Base-by-base conservation (phyloP, 148 eudicot species). In the Rhododendron kiyosumense region DNA sequence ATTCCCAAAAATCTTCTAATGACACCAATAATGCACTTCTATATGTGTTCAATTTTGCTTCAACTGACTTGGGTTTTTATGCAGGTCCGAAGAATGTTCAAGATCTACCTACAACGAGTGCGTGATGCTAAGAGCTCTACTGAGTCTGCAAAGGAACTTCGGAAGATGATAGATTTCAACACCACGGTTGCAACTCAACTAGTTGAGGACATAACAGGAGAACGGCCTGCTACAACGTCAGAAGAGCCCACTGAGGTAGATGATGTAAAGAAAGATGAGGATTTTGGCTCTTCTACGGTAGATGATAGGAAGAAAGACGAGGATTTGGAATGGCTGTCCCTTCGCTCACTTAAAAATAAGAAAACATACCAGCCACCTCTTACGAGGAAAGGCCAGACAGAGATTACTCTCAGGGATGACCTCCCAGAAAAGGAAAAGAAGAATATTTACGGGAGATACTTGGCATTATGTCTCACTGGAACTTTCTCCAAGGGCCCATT, bases 121-220 rank as follows among this genome's bases (percentile, higher is more conserved):
- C 92, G 93, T 83, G 93, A 90, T 74, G 96, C 95, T 82, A 94
- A 91, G 34, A 91, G 91, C 86, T 92, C 91, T 12, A 89, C 90
- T 18, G 95, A 91, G 86, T 87, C 96, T 79, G 98, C 98, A 26
- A 93, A 90, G 85, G 92, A 90, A 85, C 96, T 95, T 43, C 91
- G 92, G 88, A 91, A 90, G 90, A 90, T 95, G 99, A 92, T 97
- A 83, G 92, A 90, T 52, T 97, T 94, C 88, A 97, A 97, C 88
- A 86, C 89, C n/a, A 89, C 91, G 87, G 98, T 95, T 57, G 99
- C 92, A 83, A 93, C 98, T 61, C 92, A 89, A 84, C 86, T 97
- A 88, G 94, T 97, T 74, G 91, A 94, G 57, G 98, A 95, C 84
- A 95, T 97, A 48, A 95, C 93, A 89, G 98, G 99, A 79, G 95